Evolutionary conservation across 805 yeast genomes (phyloP).

Genomic region (Kodamaea jinghongensis): DNA sequence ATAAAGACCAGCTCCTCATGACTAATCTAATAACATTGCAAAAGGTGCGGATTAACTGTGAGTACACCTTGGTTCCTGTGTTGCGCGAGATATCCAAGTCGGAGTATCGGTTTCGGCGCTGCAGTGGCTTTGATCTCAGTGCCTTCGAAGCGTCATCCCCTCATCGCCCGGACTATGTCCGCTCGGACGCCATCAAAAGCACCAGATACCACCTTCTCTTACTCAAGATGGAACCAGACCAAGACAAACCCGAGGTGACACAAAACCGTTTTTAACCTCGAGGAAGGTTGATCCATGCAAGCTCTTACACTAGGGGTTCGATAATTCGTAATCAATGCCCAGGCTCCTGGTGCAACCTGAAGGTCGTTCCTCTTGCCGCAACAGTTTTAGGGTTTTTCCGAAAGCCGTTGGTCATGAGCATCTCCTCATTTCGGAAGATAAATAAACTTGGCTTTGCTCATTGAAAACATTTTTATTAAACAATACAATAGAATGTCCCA

Average conservation of each 20-base stretch:
- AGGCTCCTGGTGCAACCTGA: not conserved
- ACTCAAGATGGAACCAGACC: not conserved
- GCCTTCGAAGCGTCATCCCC: too few species aligned
- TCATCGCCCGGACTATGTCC: too few species aligned
- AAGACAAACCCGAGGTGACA: not conserved
- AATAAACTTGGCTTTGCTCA: not conserved
- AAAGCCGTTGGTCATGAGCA: not conserved
- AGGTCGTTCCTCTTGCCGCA: slow-evolving; percentile 7
- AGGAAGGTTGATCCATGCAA: slow-evolving; percentile 4
- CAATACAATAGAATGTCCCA: slow-evolving; percentile 2
- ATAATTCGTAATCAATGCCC: too few species aligned
- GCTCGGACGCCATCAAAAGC: too few species aligned
- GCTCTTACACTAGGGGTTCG: not conserved
- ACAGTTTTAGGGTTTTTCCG: not conserved
- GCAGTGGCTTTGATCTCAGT: not conserved
- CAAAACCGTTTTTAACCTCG: not conserved
- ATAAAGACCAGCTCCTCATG: slow-evolving; percentile 3
- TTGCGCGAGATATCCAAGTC: slow-evolving; percentile 5
- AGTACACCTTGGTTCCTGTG: slow-evolving; percentile 10
- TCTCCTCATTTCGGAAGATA: not conserved
- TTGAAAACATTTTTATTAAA: not conserved
- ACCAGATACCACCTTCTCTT: not conserved
- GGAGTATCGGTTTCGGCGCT: not conserved
- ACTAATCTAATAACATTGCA: slow-evolving; percentile 12
- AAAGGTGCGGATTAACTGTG: slow-evolving; percentile 6